Conservation (phyloP, 352 stramenopile genomes). For the Globisporangium abappressorium region DNA sequence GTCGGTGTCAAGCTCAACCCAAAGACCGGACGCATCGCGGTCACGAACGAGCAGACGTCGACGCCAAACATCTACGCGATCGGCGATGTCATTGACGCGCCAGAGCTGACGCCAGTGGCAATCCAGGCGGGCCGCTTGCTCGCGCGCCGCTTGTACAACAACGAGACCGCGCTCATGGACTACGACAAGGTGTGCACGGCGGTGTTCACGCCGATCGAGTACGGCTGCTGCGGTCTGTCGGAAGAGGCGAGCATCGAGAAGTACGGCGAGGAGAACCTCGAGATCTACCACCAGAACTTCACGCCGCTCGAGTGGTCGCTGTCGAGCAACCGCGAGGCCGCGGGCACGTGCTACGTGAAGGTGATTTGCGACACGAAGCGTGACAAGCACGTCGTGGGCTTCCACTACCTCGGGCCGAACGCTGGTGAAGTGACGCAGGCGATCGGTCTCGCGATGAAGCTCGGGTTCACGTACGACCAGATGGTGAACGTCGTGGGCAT, state of each 20-base stretch:
- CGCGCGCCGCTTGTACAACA: conserved; percentile 91
- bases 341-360: conserved; percentile 93
- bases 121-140: conserved; percentile 94
- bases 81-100: conserved; percentile 95
- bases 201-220: conserved; percentile 98
- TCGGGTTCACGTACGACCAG: conserved; percentile 92
- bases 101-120: conserved; percentile 97
- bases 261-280: conserved; percentile 89
- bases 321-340: conserved; percentile 46
- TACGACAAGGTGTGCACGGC: conserved; percentile 91
- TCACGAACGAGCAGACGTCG: conserved; percentile 91
- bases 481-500: conserved; percentile 94
- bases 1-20: conserved; percentile 87
- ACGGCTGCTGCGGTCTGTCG: conserved; percentile 94
- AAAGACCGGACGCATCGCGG: conserved; percentile 90
- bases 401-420: conserved; percentile 98
- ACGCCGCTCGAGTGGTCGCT: conserved; percentile 95
- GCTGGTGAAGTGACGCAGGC: conserved; percentile 95
- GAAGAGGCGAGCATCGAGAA: conserved; percentile 93
- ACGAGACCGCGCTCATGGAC: conserved; percentile 83
- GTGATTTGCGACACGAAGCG: conserved; percentile 91
- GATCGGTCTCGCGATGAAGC: conserved; percentile 94
- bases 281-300: conserved; percentile 97
- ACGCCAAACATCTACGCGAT: conserved; percentile 97
- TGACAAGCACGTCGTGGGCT: conserved; percentile 91